A percentile compares a stretch with the other conserved stretches of the same genome.
Conservation (phyloP, 1,139 yeast species). For the Protomyces pachydermus region DNA sequence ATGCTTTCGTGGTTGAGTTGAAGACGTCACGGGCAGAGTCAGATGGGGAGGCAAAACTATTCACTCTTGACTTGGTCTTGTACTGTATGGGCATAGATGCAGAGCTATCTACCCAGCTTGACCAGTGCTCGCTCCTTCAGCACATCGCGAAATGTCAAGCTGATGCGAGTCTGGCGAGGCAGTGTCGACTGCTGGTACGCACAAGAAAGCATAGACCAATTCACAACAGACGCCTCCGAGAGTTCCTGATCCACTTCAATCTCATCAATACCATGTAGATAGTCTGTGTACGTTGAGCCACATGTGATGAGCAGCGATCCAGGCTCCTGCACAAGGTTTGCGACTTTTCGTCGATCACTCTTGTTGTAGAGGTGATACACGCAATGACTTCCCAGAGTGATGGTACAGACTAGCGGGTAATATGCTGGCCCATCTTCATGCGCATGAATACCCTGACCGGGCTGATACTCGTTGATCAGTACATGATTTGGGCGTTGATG, state of each 20-base stretch:
- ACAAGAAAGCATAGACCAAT: constrained; percentile 22
- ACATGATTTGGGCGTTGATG: constrained; percentile 31
- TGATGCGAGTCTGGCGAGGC: constrained; percentile 15
- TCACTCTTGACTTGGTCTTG: no score
- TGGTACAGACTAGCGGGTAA: constrained; percentile 32
- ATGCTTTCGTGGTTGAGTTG: no score
- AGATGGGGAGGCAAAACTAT: no score
- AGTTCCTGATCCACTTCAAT: constrained; percentile 12
- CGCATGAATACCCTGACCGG: constrained; percentile 33
- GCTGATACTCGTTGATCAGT: constrained; percentile 31
- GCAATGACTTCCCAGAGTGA: constrained; percentile 29
- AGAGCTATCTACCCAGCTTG: not conserved
- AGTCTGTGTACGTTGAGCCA: constrained; percentile 15
- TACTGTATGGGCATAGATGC: no score
- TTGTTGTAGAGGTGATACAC: constrained; percentile 29
- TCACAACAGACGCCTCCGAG: constrained; percentile 13
- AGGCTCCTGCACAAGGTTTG: constrained; percentile 32
- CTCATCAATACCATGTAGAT: constrained; percentile 28
- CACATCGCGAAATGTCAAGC: constrained; percentile 30
- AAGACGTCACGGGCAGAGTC: no score
- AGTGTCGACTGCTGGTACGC: not conserved
- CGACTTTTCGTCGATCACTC: not conserved
- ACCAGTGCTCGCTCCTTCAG: constrained; percentile 3
- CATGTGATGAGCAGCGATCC: constrained; percentile 28
- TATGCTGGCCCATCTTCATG: constrained; percentile 33